These are phyloP conservation scores for Pleurotus citrinopileatus DNA, from an alignment of 768 basidiomycete genomes.

Conservation along the genomic window DNA sequence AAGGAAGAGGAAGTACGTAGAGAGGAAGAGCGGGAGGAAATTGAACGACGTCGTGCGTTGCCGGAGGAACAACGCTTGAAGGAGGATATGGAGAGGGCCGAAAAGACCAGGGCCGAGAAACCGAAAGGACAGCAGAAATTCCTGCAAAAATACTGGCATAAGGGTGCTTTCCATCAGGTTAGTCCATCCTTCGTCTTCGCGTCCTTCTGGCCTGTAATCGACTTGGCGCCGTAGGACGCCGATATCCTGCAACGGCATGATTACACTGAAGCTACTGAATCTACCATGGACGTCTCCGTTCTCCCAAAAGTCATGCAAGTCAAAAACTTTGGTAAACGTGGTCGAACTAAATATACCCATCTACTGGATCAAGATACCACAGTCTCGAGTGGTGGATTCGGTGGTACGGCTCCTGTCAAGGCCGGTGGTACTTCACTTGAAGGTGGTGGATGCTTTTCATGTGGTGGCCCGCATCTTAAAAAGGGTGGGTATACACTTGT, in stretches of 20 bases:
- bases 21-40: constrained; percentile 85
- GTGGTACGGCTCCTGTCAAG: constrained; percentile 52
- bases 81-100: constrained; percentile 88
- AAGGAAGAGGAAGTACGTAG: constrained; percentile 82
- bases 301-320: constrained; percentile 98
- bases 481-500: constrained; percentile 54
- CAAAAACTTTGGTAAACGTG: constrained; percentile 89
- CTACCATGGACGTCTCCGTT: constrained; percentile 81
- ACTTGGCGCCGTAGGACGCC: constrained; percentile 58
- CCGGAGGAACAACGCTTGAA: constrained; percentile 91
- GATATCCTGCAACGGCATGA: constrained; percentile 84
- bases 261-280: constrained; percentile 87
- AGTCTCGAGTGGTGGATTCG: constrained; percentile 56
- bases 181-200: constrained; percentile 7
- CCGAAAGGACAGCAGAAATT: constrained; percentile 91
- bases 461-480: constrained; percentile 92
- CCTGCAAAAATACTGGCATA: constrained; percentile 98
- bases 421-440: constrained; percentile 54
- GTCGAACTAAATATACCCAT: constrained; percentile 95
- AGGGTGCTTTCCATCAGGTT: constrained; percentile 98
- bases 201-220: not conserved
- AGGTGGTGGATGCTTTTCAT: constrained; percentile 81
- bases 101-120: constrained; percentile 81
- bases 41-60: constrained; percentile 87
- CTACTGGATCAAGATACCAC: constrained; percentile 94